These are phyloP conservation scores for Euphorbia lathyris DNA, from an alignment of 345 rosid species.

Conservation along the genomic window DNA sequence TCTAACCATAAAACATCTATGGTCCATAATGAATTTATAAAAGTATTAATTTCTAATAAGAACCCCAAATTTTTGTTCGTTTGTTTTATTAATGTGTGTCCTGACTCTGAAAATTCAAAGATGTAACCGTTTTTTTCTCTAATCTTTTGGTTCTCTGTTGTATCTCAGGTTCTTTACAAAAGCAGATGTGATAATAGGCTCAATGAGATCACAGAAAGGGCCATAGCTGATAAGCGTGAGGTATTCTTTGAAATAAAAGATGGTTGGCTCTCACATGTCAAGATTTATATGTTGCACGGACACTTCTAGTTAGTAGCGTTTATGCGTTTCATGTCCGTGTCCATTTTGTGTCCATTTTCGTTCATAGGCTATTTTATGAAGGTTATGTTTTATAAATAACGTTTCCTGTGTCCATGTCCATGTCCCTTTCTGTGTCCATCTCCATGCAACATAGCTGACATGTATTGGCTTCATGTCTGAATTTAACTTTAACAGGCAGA, in stretches of 20 bases:
- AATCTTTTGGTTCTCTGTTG: not conserved
- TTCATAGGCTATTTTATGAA: too few relatives aligned
- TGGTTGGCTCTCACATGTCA: conserved; percentile 10
- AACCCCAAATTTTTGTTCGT: not conserved
- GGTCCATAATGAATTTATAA: not conserved
- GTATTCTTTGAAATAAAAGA: conserved; percentile 34
- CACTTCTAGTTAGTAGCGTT: too few relatives aligned
- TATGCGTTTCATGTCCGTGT: too few relatives aligned
- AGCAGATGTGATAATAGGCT: conserved; percentile 95
- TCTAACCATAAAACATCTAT: not conserved
- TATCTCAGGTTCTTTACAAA: conserved; percentile 69
- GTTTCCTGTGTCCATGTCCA: too few relatives aligned
- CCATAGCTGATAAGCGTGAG: conserved; percentile 89
- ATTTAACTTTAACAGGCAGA: conserved; percentile 63
- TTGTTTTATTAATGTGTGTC: not conserved
- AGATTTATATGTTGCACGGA: too few relatives aligned
- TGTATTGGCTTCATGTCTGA: conserved; percentile 18
- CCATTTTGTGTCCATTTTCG: too few relatives aligned
- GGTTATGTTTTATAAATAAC: too few relatives aligned
- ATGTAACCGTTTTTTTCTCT: not conserved
- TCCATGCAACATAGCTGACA: too few relatives aligned
- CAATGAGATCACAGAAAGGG: conserved; percentile 95
- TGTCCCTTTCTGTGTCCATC: too few relatives aligned
- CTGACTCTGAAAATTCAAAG: not conserved
- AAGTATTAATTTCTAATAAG: not conserved